These are phyloP conservation scores for Cryptomeria japonica DNA, from an alignment of 75 land plant genomes.

Conservation along the genomic window DNA sequence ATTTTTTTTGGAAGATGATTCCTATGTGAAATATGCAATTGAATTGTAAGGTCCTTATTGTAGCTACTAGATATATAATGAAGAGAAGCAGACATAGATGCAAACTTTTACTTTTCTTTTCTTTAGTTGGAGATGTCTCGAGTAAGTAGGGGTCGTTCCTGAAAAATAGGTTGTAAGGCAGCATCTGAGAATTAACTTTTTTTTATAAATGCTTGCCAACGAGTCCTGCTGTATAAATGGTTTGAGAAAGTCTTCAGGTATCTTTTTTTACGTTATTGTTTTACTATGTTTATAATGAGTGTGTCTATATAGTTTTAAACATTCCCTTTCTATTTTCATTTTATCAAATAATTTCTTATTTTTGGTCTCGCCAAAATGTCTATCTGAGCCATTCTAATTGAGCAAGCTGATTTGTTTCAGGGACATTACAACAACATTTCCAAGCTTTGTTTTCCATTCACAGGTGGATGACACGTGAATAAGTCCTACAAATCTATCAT, in stretches of 20 bases:
- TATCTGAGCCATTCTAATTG: not conserved
- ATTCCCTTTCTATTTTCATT: not conserved
- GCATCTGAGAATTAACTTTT: no score
- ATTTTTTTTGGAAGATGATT: no score
- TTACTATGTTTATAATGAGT: not conserved
- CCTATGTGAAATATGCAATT: no score
- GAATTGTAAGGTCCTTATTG: no score
- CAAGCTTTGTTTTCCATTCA: conserved; percentile 78
- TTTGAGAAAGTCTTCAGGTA: not conserved
- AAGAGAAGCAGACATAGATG: no score
- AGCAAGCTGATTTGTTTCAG: conserved; percentile 25
- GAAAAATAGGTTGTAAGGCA: no score
- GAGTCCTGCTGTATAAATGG: no score
- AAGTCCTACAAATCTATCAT: not conserved
- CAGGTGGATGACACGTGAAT: conserved; percentile 66
- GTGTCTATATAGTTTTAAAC: not conserved
- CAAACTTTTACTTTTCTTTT: no score
- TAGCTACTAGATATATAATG: no score
- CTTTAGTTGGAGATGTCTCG: no score
- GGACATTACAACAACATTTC: conserved; percentile 79
- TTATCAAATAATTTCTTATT: not conserved
- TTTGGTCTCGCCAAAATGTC: not conserved
- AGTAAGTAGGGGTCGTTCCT: no score
- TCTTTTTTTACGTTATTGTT: not conserved
- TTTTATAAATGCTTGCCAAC: no score